Conservation (phyloP, 1,139 yeast genomes). For the Magnusiomyces sp. region DNA sequence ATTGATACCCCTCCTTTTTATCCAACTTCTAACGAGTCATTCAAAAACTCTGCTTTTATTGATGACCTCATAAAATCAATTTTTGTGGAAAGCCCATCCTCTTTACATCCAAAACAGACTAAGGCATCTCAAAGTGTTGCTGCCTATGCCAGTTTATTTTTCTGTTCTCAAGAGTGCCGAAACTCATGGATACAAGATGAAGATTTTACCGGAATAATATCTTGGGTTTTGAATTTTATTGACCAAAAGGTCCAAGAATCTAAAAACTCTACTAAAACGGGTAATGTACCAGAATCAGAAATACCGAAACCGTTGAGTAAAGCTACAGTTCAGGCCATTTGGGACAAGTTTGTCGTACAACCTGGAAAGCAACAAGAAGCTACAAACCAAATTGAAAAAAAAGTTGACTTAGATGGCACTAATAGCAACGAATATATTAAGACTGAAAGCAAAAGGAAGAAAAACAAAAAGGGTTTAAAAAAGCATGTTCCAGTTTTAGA, state of each 20-base stretch:
- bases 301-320: too few relatives aligned
- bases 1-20: constrained; percentile 8
- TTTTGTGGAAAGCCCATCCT: neutral
- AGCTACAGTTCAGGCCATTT: too few relatives aligned
- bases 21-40: neutral
- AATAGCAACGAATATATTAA: too few relatives aligned
- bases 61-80: too few relatives aligned
- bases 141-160: constrained; percentile 43
- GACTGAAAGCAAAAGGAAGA: neutral
- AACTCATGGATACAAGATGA: constrained; percentile 30
- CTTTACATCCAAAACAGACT: constrained; percentile 5
- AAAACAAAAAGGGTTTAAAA: neutral
- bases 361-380: too few relatives aligned
- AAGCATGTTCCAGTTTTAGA: constrained; percentile 4
- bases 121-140: constrained; percentile 7
- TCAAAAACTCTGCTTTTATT: neutral
- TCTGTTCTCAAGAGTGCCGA: constrained; percentile 45
- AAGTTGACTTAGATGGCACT: too few relatives aligned
- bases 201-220: constrained; percentile 26
- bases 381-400: too few relatives aligned
- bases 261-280: neutral
- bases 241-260: constrained; percentile 26
- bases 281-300: too few relatives aligned
- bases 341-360: too few relatives aligned
- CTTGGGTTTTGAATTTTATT: constrained; percentile 27